These are phyloP conservation scores for Paraurostyla sp. DNA, from an alignment of 73 alveolate genomes.

Conservation along the genomic window DNA sequence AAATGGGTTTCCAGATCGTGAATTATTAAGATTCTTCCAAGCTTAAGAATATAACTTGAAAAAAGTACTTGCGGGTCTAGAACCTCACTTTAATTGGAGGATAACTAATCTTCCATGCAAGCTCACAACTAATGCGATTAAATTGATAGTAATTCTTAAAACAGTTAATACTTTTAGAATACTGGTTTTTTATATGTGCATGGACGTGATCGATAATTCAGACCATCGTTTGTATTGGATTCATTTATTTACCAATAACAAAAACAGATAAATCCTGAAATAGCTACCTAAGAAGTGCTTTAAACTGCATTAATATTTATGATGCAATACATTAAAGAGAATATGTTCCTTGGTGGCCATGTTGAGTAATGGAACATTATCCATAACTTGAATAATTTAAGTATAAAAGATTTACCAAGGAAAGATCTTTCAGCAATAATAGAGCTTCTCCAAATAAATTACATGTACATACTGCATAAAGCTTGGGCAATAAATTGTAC, in stretches of 20 bases:
- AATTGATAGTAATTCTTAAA: conserved; percentile 15
- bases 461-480: neutral
- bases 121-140: conserved; percentile 9
- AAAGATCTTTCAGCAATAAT: neutral
- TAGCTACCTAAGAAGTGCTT: conserved; percentile 8
- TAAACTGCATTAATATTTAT: conserved; percentile 23
- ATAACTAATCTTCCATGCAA: conserved; percentile 19
- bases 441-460: neutral
- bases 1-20: neutral
- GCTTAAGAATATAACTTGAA: conserved; percentile 29
- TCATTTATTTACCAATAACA: conserved; percentile 1
- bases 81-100: conserved; percentile 37
- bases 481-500: conserved; percentile 51
- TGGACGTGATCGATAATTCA: conserved; percentile 68
- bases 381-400: conserved; percentile 13
- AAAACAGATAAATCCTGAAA: neutral
- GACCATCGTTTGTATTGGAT: conserved; percentile 67
- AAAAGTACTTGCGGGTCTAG: neutral
- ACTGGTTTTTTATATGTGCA: conserved; percentile 68
- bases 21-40: conserved; percentile 28
- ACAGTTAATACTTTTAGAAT: conserved; percentile 1
- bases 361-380: conserved; percentile 79
- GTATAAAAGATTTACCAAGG: conserved; percentile 19
- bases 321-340: conserved; percentile 69
- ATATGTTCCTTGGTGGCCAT: conserved; percentile 82